A percentile compares a stretch with the other conserved stretches of the same genome.
Conservation (phyloP, 306 rosid species). For the Sicyos edulis region DNA sequence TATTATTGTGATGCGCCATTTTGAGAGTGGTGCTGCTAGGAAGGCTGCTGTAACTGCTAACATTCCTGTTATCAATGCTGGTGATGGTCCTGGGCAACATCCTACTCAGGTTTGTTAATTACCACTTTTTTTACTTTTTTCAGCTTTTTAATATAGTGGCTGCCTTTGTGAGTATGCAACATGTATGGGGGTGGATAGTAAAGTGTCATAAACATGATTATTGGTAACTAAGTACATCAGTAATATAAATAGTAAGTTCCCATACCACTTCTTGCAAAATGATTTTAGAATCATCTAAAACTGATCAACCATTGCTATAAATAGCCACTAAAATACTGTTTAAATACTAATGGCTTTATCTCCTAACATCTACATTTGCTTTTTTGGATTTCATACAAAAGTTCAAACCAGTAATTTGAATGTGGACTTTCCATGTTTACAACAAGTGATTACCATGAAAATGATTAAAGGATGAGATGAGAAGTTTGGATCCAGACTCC, state of each 20-base stretch:
- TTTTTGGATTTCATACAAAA: background rate
- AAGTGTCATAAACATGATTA: background rate
- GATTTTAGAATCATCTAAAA: background rate
- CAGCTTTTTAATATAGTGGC: background rate
- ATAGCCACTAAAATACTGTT: background rate
- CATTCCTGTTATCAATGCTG: slow-evolving; percentile 88
- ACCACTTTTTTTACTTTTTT: background rate
- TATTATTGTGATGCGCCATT: slow-evolving; percentile 84
- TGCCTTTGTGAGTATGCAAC: background rate
- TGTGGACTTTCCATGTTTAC: background rate
- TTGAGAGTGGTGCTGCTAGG: slow-evolving; percentile 92
- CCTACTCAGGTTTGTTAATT: slow-evolving; percentile 61
- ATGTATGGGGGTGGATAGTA: background rate
- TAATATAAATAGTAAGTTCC: background rate
- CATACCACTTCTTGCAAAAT: background rate
- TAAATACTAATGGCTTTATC: background rate
- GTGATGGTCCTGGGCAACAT: slow-evolving; percentile 96
- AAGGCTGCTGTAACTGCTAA: slow-evolving; percentile 71
- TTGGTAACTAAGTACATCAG: background rate
- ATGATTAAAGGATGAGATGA: background rate
- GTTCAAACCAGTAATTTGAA: background rate
- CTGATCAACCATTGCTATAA: background rate
- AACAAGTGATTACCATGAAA: background rate
- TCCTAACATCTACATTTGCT: background rate
- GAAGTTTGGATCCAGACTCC: no score